Evolutionary conservation across 2,329 filamentous ascomycete species (phyloP).

Genomic region (Sporothrix brunneoviolacea): DNA sequence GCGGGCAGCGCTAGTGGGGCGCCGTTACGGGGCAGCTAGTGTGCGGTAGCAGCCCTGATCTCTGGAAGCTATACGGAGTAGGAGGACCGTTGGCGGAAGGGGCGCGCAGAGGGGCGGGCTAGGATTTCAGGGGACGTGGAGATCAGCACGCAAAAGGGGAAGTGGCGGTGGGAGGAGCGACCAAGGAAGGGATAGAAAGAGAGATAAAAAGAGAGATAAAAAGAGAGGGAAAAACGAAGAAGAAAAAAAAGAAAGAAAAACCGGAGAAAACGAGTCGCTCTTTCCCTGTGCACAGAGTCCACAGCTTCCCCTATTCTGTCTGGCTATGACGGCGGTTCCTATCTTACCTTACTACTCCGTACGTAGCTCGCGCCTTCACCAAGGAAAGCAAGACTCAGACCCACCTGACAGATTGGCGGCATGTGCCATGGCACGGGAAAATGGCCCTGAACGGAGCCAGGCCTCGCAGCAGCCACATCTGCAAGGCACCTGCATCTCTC

Average conservation of each 20-base stretch:
- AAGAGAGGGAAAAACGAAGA: no score
- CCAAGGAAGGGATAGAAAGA: not conserved
- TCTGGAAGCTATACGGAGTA: slow-evolving; percentile 3
- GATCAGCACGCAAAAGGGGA: slow-evolving; percentile 3
- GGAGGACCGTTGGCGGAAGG: no score
- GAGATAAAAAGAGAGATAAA: not conserved
- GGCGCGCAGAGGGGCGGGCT: not conserved
- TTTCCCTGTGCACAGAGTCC: no score
- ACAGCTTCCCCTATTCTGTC: no score
- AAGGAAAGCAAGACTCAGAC: not conserved
- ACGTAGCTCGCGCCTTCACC: no score
- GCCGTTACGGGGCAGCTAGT: slow-evolving; percentile 11
- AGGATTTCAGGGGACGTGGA: slow-evolving; percentile 7
- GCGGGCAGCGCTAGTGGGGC: slow-evolving; percentile 10
- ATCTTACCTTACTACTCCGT: no score
- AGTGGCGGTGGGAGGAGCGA: not conserved
- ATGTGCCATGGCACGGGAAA: slow-evolving; percentile 6
- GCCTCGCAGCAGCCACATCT: no score
- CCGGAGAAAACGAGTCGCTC: no score
- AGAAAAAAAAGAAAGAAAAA: no score
- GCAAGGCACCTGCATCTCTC: no score
- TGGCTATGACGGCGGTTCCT: no score
- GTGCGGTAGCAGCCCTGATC: slow-evolving; percentile 8
- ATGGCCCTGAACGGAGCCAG: no score
- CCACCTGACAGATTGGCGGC: slow-evolving; percentile 1